Evolutionary conservation across 768 basidiomycete species (phyloP).

Genomic region (Suillus decipiens): DNA sequence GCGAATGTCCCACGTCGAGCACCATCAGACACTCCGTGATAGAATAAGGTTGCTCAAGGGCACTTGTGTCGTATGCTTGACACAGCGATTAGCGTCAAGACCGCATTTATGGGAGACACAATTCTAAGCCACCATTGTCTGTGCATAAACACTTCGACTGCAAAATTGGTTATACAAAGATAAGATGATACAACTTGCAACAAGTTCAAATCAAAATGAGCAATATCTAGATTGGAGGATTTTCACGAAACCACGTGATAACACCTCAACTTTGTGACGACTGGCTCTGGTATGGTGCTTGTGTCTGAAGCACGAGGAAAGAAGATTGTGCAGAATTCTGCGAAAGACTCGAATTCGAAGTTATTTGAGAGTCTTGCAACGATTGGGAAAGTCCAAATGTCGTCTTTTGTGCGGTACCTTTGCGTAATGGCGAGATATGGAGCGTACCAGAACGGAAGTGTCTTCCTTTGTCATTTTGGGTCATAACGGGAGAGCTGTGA

Average conservation of each 20-base stretch:
- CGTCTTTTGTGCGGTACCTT: neutral
- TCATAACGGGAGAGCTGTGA: neutral
- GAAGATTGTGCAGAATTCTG: conserved; percentile 33
- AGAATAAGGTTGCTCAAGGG: neutral
- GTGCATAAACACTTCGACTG: neutral
- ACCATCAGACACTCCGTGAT: no score
- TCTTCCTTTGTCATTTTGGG: conserved; percentile 16
- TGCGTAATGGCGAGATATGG: conserved; percentile 17
- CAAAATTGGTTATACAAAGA: neutral
- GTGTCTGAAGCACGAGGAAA: conserved; percentile 45
- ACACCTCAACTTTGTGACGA: conserved; percentile 27
- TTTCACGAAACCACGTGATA: conserved; percentile 13
- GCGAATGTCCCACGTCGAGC: no score
- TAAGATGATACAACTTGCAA: neutral
- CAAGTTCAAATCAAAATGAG: neutral
- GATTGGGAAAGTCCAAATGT: neutral
- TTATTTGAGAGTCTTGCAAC: neutral
- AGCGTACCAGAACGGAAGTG: conserved; percentile 25
- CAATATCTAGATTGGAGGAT: neutral
- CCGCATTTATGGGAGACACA: neutral
- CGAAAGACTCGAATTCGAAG: neutral
- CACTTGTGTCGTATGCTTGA: neutral
- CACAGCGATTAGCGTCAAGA: neutral
- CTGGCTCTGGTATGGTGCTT: conserved; percentile 57
- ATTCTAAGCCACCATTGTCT: neutral